Conservation (phyloP, 129 eudicot genomes). For the Glebionis coronaria region DNA sequence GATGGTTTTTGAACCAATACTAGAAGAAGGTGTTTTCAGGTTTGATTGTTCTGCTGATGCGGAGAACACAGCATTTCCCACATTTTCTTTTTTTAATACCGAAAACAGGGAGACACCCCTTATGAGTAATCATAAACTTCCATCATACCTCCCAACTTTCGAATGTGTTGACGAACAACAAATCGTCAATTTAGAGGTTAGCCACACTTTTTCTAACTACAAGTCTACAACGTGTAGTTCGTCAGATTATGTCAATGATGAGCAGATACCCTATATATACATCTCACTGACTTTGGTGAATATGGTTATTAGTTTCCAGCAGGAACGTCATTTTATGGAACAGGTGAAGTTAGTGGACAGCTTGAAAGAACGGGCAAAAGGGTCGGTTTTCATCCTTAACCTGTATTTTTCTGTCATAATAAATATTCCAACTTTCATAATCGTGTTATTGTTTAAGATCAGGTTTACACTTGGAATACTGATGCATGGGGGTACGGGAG, state of each 20-base stretch:
- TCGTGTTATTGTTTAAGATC: background rate
- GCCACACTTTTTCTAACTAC: background rate
- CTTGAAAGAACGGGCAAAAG: conserved; percentile 97
- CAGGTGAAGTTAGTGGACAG: conserved; percentile 97
- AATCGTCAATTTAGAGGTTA: conserved; percentile 59
- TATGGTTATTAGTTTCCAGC: conserved; percentile 58
- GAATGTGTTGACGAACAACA: conserved; percentile 53
- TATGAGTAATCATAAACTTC: conserved; percentile 34
- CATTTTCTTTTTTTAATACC: conserved; percentile 66
- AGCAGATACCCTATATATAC: background rate
- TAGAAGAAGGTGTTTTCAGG: conserved; percentile 87
- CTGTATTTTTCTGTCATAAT: background rate
- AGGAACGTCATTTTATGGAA: conserved; percentile 92
- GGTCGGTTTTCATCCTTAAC: conserved; percentile 32
- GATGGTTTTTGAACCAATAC: conserved; percentile 74
- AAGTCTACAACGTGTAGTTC: background rate
- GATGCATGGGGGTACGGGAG: conserved; percentile 91
- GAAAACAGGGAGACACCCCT: conserved; percentile 62
- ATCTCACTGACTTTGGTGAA: conserved; percentile 4
- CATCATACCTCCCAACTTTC: conserved; percentile 64
- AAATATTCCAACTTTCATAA: background rate
- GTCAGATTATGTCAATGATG: background rate
- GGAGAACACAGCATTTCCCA: conserved; percentile 66
- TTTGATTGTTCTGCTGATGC: conserved; percentile 83
- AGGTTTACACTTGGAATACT: conserved; percentile 94